Percentiles rank a stretch among this genome's conserved stretches.
Evolutionary conservation across 2,329 filamentous ascomycete species (phyloP).

Genomic region (Microdochium trichocladiopsis): DNA sequence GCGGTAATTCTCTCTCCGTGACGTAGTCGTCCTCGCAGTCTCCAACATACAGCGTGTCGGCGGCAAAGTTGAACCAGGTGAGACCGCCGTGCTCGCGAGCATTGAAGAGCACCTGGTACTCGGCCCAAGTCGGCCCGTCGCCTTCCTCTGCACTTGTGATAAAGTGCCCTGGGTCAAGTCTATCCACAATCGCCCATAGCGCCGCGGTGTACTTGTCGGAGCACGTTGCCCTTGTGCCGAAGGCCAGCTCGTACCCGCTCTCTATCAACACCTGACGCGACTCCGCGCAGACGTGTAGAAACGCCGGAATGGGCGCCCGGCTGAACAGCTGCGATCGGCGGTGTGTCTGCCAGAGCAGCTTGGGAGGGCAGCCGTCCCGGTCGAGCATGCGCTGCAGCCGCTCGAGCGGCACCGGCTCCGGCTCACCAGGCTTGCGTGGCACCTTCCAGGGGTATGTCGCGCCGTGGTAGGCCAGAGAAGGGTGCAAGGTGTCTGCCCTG

Average conservation of each 20-base stretch:
- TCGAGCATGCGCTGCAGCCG: no score
- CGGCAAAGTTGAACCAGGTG: not conserved
- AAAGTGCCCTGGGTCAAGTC: no score
- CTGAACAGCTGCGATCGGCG: conserved; percentile 4
- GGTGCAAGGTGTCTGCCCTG: no score
- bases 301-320: conserved; percentile 3
- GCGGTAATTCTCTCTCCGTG: no score
- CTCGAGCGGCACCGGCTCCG: no score
- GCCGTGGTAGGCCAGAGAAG: no score
- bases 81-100: not conserved
- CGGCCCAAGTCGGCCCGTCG: no score
- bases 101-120: not conserved
- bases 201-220: not conserved
- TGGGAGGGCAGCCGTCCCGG: no score
- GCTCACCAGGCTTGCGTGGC: no score
- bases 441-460: no score
- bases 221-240: conserved; percentile 1
- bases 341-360: conserved; percentile 1
- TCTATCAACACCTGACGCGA: conserved; percentile 3
- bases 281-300: conserved; percentile 4
- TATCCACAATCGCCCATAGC: not conserved
- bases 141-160: no score
- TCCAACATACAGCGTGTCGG: not conserved
- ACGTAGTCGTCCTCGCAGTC: not conserved
- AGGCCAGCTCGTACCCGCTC: conserved; percentile 2